phyloP scores from a whole-genome alignment of 2,329 filamentous ascomycete species.

The Kalmusia sp. region DNA sequence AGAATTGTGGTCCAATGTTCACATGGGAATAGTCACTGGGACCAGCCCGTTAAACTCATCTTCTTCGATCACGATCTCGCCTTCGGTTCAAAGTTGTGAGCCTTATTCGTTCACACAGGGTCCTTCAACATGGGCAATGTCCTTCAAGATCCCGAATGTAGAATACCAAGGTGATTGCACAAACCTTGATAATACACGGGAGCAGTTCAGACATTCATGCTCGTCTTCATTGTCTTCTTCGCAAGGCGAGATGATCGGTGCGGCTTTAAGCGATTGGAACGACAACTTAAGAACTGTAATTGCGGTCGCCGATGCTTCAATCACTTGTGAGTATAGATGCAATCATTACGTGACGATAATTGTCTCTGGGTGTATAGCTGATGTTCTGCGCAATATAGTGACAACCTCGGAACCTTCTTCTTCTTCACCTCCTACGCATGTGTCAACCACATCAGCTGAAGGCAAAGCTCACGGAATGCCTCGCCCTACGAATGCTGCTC shows the following conservation, averaged over 20 bases:
- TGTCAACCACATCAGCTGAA: neutral
- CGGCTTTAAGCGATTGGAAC: too few relatives aligned
- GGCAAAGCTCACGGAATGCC: neutral
- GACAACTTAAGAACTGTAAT: neutral
- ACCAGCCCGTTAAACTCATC: neutral
- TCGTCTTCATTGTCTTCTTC: neutral
- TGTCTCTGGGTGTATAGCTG: too few relatives aligned
- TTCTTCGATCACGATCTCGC: neutral
- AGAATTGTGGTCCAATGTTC: too few relatives aligned
- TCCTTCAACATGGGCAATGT: slow-evolving; percentile 1
- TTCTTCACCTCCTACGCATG: neutral
- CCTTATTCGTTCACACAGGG: neutral
- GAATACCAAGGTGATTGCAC: neutral
- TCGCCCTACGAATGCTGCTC: neutral
- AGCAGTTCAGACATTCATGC: too few relatives aligned
- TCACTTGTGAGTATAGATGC: neutral
- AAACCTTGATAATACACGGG: neutral
- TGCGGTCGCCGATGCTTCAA: neutral
- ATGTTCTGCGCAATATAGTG: neutral
- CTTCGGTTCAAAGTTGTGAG: neutral
- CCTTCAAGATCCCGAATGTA: neutral
- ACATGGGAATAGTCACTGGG: too few relatives aligned
- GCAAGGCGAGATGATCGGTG: too few relatives aligned
- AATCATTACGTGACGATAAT: too few relatives aligned
- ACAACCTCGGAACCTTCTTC: neutral